Base-by-base conservation (phyloP, 331 rosid genomes). In the Pyracantha coccinea region DNA sequence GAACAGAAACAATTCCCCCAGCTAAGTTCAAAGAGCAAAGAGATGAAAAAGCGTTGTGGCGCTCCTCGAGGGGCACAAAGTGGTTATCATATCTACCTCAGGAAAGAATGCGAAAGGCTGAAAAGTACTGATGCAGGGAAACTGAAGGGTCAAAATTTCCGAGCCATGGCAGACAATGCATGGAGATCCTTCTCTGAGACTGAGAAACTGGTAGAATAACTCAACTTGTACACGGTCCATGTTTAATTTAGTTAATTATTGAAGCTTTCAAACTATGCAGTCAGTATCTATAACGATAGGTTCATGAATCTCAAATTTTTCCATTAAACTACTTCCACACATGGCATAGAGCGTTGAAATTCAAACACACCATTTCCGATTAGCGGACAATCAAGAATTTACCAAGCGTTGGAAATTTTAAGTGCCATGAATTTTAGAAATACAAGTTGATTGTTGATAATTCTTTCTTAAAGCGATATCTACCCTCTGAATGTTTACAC, bases 81-180 rank as follows among this genome's bases (percentile, higher is more conserved):
- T 59, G 85, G 63, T 2, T 81, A 77, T 55, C 75, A 77, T 28
- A 81, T 81, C 67, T 81, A 68, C 50, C 16, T 81, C 32, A 81
- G 63, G 62, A 41, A 61, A 68, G 82, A 81, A 73, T 77, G 85
- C 5, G 76, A 68, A 4, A 38, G 79, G 60, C 47, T 77, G 55
- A 77, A 33, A 73, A 62, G 41, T 32, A 29, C 33, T 5, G 44
- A 38, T 38, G 63, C 68, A 25, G 29, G 17, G 7, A 52, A 10
- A 61, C 41, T 41, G 27, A 38, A 50, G 31, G 75, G 74, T 33
- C 74, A 47, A 45, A 77, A 35, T 73, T 9, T 67, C 68, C 50
- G 78, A 29, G 24, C 23, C 8, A 60, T 72, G 76, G 85, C 79
- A 13, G 62, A 57, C 60, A 29, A 61, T 19, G 68, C 82, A 13